These are phyloP conservation scores for Lasiodiplodia citricola DNA, from an alignment of 2,329 filamentous ascomycete genomes.

Conservation along the genomic window DNA sequence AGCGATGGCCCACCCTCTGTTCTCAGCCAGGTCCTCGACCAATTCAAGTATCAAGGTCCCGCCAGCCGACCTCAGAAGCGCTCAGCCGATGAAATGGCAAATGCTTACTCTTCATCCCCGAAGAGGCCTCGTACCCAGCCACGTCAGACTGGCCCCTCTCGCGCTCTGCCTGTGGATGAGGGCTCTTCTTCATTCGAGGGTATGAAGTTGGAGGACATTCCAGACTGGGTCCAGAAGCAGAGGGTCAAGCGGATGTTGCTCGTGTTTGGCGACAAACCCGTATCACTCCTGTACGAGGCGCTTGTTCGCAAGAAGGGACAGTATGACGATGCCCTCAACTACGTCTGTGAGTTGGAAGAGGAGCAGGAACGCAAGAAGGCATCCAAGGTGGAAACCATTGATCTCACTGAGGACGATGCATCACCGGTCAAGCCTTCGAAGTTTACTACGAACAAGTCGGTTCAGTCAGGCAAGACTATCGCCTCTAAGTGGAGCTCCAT, in stretches of 20 bases:
- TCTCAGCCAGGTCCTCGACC: neutral
- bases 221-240: conserved; percentile 53
- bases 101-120: conserved; percentile 23
- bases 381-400: conserved; percentile 32
- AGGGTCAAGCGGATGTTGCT: conserved; percentile 60
- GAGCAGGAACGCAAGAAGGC: conserved; percentile 22
- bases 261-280: conserved; percentile 54
- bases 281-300: conserved; percentile 56
- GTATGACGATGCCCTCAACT: conserved; percentile 60
- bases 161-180: conserved; percentile 37
- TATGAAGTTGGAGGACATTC: conserved; percentile 37
- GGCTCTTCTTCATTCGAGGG: conserved; percentile 24
- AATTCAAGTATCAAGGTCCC: neutral
- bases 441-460: conserved; percentile 55
- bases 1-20: neutral
- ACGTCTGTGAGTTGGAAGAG: conserved; percentile 50
- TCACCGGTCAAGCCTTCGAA: conserved; percentile 26
- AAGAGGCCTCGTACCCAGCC: conserved; percentile 9
- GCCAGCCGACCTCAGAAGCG: conserved; percentile 34
- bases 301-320: conserved; percentile 58
- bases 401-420: conserved; percentile 44
- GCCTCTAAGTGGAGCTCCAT: conserved; percentile 59
- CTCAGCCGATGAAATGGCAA: conserved; percentile 37
- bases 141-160: conserved; percentile 40
- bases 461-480: conserved; percentile 61